phyloP scores from a whole-genome alignment of 1,284 basidiomycete genomes.

The Trichosporon faecale region DNA sequence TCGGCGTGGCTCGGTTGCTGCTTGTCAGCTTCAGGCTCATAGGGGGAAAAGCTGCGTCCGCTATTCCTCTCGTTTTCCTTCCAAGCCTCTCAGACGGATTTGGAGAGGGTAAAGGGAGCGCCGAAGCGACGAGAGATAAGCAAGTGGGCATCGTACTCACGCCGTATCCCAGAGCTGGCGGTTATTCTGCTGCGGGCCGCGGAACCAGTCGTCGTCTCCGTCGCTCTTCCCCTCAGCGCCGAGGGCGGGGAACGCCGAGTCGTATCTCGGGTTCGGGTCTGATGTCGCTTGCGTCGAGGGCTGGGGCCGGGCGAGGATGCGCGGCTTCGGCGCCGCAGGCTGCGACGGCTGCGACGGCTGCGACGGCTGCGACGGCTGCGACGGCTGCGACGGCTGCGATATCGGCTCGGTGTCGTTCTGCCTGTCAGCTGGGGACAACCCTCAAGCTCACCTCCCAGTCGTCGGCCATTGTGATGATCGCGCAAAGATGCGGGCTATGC shows the following conservation, averaged over 20 bases:
- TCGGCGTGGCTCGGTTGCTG: constrained; percentile 20
- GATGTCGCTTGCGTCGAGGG: background rate
- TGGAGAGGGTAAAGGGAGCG: too few species aligned
- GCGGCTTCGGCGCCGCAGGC: background rate
- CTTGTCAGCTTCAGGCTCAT: constrained; percentile 11
- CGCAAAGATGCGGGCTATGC: background rate
- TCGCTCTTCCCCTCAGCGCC: background rate
- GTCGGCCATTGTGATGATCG: background rate
- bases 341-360: background rate
- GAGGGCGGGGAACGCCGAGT: constrained; percentile 1
- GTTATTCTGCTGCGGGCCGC: constrained; percentile 16
- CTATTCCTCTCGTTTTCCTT: too few species aligned
- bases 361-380: background rate
- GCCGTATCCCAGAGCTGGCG: constrained; percentile 30
- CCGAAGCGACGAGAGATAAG: background rate
- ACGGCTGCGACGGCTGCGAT: background rate
- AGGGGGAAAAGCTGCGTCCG: too few species aligned
- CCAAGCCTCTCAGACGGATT: too few species aligned
- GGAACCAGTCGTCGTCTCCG: constrained; percentile 26
- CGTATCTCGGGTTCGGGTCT: background rate
- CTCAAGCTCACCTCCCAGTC: background rate
- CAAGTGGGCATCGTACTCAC: constrained; percentile 19
- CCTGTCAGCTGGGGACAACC: background rate
- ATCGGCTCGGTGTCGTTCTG: constrained; percentile 1
- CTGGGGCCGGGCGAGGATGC: background rate